Conservation (phyloP, 225 moss, liverwort and hornwort species). For the Lunularia cruciata region DNA sequence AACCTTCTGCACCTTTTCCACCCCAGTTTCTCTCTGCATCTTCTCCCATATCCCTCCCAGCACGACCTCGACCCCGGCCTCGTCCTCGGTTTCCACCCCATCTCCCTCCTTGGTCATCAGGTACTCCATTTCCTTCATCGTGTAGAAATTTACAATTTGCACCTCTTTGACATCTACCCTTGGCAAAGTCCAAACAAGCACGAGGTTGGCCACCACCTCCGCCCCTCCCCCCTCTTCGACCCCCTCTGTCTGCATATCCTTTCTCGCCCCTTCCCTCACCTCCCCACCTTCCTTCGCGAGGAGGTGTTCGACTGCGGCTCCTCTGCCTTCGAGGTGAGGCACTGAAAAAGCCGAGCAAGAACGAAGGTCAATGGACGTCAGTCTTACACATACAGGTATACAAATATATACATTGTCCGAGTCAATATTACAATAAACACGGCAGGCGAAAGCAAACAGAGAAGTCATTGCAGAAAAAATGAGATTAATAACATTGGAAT, state of each 20-base stretch:
- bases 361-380: not conserved
- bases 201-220: slow-evolving; percentile 39
- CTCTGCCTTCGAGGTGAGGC: slow-evolving; percentile 64
- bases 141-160: slow-evolving; percentile 61
- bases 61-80: slow-evolving; percentile 26
- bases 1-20: slow-evolving; percentile 42
- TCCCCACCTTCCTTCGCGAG: slow-evolving; percentile 59
- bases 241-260: slow-evolving; percentile 33
- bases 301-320: slow-evolving; percentile 70
- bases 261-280: slow-evolving; percentile 68
- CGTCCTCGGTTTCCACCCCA: slow-evolving; percentile 52
- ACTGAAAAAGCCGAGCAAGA: slow-evolving; percentile 29
- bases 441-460: no score
- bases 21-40: slow-evolving; percentile 41
- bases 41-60: slow-evolving; percentile 31
- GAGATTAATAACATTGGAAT: no score
- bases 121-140: slow-evolving; percentile 46
- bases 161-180: slow-evolving; percentile 67
- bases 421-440: no score
- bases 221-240: slow-evolving; percentile 57
- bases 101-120: slow-evolving; percentile 45
- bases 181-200: slow-evolving; percentile 58
- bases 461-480: no score
- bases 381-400: no score
- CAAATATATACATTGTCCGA: no score